phyloP scores from a whole-genome alignment of 306 rosid genomes.

The Chamaecrista fasciculata region DNA sequence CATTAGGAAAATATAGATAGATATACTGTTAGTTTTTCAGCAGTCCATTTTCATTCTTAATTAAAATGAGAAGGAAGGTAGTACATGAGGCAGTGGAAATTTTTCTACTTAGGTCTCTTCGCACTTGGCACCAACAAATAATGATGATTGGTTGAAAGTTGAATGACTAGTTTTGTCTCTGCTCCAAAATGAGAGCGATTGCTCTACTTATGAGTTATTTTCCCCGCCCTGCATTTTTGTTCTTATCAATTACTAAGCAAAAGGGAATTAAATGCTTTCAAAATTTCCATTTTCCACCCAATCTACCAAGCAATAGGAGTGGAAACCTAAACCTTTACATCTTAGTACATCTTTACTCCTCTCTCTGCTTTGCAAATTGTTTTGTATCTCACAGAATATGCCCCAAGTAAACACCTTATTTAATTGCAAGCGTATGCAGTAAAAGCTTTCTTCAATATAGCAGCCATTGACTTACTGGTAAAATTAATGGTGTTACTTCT shows the following conservation, averaged over 20 bases:
- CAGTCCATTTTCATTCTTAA: neutral
- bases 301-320: neutral
- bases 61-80: neutral
- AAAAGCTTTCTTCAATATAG: neutral
- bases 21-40: neutral
- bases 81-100: neutral
- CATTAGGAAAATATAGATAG: neutral
- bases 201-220: neutral
- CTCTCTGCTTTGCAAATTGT: too few species aligned
- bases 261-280: neutral
- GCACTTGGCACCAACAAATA: neutral
- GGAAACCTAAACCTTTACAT: neutral
- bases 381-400: neutral
- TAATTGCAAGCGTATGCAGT: neutral
- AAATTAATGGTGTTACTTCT: neutral
- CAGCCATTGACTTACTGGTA: neutral
- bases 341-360: neutral
- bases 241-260: neutral
- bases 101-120: neutral
- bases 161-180: neutral
- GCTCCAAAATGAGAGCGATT: neutral
- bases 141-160: neutral
- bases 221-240: neutral
- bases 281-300: neutral
- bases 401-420: neutral